These are phyloP conservation scores for Ustilaginoidea virens DNA, from an alignment of 2,329 filamentous ascomycete species.

Conservation along the genomic window DNA sequence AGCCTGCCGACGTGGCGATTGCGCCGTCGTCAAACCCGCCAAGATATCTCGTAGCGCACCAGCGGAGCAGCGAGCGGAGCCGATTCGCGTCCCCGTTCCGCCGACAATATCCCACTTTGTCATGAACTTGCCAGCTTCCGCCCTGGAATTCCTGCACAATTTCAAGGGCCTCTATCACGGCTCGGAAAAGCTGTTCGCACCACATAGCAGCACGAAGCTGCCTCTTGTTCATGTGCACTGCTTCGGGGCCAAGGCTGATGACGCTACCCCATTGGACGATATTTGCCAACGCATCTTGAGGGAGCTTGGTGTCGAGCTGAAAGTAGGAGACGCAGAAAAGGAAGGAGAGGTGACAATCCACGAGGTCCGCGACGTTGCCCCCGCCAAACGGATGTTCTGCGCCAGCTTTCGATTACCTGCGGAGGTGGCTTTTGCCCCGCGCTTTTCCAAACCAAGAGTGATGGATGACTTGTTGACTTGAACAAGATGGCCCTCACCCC, in stretches of 20 bases:
- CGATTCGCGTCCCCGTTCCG: constrained; percentile 40
- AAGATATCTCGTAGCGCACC: constrained; percentile 23
- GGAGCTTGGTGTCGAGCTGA: constrained; percentile 24
- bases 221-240: constrained; percentile 90
- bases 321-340: constrained; percentile 27
- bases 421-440: constrained; percentile 60
- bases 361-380: constrained; percentile 75
- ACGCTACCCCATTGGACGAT: constrained; percentile 47
- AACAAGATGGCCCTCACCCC: too few relatives aligned
- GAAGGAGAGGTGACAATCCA: constrained; percentile 39
- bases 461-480: too few relatives aligned
- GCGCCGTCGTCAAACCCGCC: constrained; percentile 32
- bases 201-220: constrained; percentile 42
- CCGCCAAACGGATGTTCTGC: constrained; percentile 93
- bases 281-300: constrained; percentile 24
- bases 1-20: constrained; percentile 33
- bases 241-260: constrained; percentile 71
- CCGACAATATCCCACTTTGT: constrained; percentile 80
- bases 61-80: constrained; percentile 19
- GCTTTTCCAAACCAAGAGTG: constrained; percentile 5
- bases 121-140: constrained; percentile 91
- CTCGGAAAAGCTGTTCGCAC: constrained; percentile 48
- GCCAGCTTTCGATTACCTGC: constrained; percentile 75
- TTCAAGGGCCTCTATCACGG: constrained; percentile 62
- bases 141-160: constrained; percentile 62